Conservation (phyloP, 169 alveolate genomes). For the Plasmodium blacklocki region DNA sequence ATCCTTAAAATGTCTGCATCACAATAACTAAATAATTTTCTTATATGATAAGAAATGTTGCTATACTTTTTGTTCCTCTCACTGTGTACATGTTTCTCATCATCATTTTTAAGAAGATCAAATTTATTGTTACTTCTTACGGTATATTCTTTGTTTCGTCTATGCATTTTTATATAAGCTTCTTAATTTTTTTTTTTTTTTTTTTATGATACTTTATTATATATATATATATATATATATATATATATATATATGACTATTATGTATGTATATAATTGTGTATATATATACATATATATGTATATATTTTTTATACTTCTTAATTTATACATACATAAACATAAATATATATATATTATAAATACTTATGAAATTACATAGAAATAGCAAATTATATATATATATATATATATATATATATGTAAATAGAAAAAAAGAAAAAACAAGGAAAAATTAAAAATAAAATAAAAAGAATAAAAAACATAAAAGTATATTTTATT, state of each 20-base stretch:
- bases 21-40: conserved; percentile 72
- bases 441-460: too few relatives aligned
- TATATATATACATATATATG: background rate
- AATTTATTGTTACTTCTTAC: conserved; percentile 8
- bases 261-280: background rate
- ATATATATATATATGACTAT: background rate
- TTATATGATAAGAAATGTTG: conserved; percentile 57
- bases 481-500: too few relatives aligned
- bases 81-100: conserved; percentile 34
- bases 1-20: conserved; percentile 70
- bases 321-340: background rate
- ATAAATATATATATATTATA: too few relatives aligned
- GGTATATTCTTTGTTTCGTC: conserved; percentile 1
- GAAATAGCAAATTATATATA: too few relatives aligned
- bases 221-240: background rate
- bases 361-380: too few relatives aligned
- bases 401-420: too few relatives aligned
- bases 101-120: conserved; percentile 22
- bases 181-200: too few relatives aligned
- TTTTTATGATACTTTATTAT: background rate
- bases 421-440: too few relatives aligned
- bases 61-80: conserved; percentile 17
- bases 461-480: too few relatives aligned
- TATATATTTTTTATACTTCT: background rate
- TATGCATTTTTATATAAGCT: conserved; percentile 13